A percentile compares a stretch with the other conserved stretches of the same genome.
Conservation (phyloP, 2,329 filamentous ascomycete species). For the Celoporthe dispersa region DNA sequence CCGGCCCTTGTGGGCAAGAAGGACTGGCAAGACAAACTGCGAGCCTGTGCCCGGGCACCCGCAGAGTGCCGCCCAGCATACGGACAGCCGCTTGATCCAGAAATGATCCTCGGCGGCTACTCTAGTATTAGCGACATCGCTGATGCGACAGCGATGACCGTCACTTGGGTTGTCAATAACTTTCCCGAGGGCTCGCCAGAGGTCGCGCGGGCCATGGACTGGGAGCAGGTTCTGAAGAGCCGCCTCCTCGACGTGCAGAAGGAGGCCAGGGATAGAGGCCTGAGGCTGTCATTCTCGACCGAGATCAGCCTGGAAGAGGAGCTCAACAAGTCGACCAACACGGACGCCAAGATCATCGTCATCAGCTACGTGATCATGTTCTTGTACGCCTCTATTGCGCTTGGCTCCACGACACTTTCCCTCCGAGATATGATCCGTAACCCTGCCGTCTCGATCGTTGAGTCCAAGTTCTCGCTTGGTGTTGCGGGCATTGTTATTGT, state of each 20-base stretch:
- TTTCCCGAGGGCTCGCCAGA: constrained; percentile 70
- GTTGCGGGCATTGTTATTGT: constrained; percentile 94
- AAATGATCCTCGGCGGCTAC: constrained; percentile 85
- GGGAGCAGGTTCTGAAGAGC: constrained; percentile 79
- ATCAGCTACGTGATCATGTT: constrained; percentile 99
- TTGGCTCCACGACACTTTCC: constrained; percentile 85
- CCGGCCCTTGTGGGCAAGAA: constrained; percentile 63
- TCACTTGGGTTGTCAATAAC: constrained; percentile 95
- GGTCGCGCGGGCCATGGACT: constrained; percentile 80
- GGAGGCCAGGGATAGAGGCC: constrained; percentile 76
- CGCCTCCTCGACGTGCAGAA: constrained; percentile 77
- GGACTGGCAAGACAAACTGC: constrained; percentile 74
- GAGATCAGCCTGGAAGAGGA: constrained; percentile 95
- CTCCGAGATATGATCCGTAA: constrained; percentile 78
- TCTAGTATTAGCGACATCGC: constrained; percentile 66
- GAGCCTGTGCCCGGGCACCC: constrained; percentile 76
- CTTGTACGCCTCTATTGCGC: constrained; percentile 88
- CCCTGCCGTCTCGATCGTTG: constrained; percentile 82
- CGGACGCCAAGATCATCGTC: constrained; percentile 93
- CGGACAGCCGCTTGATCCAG: constrained; percentile 83
- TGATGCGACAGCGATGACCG: constrained; percentile 79
- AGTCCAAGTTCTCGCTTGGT: constrained; percentile 97
- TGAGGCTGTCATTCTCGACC: constrained; percentile 91
- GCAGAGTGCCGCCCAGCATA: constrained; percentile 87
- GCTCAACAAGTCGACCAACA: constrained; percentile 97